Evolutionary conservation across 1,284 basidiomycete species (phyloP), one percentile per base, ranked within the genome.

Genomic region (Puccinia coronata): DNA sequence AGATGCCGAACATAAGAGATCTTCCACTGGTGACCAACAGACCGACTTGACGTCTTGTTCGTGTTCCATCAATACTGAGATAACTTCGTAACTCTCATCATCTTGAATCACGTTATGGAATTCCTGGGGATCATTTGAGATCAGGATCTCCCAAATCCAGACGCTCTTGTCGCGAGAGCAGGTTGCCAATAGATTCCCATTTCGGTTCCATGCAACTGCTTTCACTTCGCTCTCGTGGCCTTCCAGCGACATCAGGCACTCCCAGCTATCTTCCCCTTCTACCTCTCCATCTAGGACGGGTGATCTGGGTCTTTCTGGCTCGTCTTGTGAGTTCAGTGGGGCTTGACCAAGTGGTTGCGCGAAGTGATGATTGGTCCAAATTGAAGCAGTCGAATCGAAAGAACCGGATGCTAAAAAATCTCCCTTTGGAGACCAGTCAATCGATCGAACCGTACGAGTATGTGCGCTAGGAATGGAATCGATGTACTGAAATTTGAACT

Each of bases 171-270:
- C 97, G 82, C 97, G 89, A 84, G 93, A 93, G 85, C 96, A 98
- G 84, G 92, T 95, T 8, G 96, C 96, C 23, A 99, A 88, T 36
- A 98, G 87, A 6, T 89, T 92, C 0, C 96, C 97, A 34, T 88
- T 88, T 41, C 85, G 84, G 25, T 93, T 96, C 87, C 94, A 99
- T 2, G 91, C 93, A 0, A 98, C 93, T 83, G 92, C 90, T 88
- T 99, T 99, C 88, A 96, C 98, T 86, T 99, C 97, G 72, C 92
- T 96, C 86, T 99, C 97, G 86, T 99, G 97, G 0, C 97, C 97
- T 86, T 98, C 96, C 47, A 98, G 87, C 63, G 93, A 90, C 73
- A 91, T 92, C 80, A 92, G 90, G 86, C 95, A 96, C 84, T 96
- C 94, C 93, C 94, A 82, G 28, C 71, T 67, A 12, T 80, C 79